Evolutionary conservation across 805 yeast genomes (phyloP), one percentile per base, ranked within the genome.

Genomic region (Ascoidea asiatica): DNA sequence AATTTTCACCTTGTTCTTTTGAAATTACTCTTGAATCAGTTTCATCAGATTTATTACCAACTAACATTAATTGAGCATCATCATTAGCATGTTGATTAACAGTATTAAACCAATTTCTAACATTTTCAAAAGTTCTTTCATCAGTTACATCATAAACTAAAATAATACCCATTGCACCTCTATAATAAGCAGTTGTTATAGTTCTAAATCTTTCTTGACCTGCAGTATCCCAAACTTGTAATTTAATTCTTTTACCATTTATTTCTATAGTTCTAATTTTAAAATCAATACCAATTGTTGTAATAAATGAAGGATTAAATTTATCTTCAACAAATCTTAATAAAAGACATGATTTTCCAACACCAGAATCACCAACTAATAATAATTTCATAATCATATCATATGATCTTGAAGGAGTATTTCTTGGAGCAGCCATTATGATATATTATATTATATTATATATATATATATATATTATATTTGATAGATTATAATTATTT

Each of bases 211-310:
- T 73, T 65, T 92, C 98, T 70, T 92, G 98, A 41, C 98, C 98
- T 11, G 97, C 98, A 46, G 98, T 92, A 62, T 92, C 98, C 98
- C 98, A 92, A 60, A 92, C 90, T 69, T 92, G 98, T 60, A 92
- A 75, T 68, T 92, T 92, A 62, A 92, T 92, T 44, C 95, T 86
- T 71, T 92, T 92, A 52, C 97, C 97, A 56, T 92, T 97, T 49
- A 92, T 72, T 61, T 92, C 97, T 45, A 84, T 82, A 43, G 92
- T 84, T 69, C 88, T 79, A 61, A 83, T 83, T 57, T 76, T 75
- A 72, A 92, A 92, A 63, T 92, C 98, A 56, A 92, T 92, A 45
- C 98, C 98, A 57, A 92, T 92, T 41, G 98, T 92, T 48, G 97
- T 88, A 66, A 92, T 92, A 65, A 90, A 92, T 19, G 92, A 79